Conservation (phyloP, 805 yeast species). For the Tetrapisispora arboricola region DNA sequence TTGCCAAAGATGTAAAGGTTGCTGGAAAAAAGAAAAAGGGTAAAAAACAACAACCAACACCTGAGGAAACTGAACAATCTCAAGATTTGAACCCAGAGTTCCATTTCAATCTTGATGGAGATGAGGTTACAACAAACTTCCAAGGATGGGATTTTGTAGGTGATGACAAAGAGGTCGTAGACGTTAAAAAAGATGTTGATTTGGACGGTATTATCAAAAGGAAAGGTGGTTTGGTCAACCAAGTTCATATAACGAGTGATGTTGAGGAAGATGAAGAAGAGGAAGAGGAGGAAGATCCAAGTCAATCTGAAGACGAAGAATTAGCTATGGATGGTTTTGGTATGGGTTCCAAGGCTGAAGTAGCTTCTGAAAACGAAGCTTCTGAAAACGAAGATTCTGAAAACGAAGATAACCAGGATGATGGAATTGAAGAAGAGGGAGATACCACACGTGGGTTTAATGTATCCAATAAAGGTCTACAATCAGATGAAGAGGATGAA, state of each 20-base stretch:
- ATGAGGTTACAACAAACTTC: constrained; percentile 36
- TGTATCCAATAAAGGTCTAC: constrained; percentile 12
- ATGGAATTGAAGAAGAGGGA: constrained; percentile 15
- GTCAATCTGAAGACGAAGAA: constrained; percentile 30
- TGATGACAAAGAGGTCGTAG: constrained; percentile 16
- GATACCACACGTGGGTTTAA: constrained; percentile 14
- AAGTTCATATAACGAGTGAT: constrained; percentile 36
- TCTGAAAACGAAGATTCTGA: constrained; percentile 21
- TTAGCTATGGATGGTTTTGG: constrained; percentile 32
- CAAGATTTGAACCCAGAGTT: constrained; percentile 66
- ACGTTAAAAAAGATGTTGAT: constrained; percentile 55
- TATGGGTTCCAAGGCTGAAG: constrained; percentile 30
- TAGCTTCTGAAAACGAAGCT: constrained; percentile 20
- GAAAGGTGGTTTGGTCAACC: constrained; percentile 64
- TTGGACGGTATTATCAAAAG: constrained; percentile 78
- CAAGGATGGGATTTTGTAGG: constrained; percentile 82
- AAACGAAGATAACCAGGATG: constrained; percentile 23
- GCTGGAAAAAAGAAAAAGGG: constrained; percentile 18
- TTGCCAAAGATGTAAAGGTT: constrained; percentile 7
- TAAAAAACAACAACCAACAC: constrained; percentile 19
- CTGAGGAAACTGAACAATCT: constrained; percentile 32
- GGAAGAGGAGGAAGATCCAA: constrained; percentile 33
- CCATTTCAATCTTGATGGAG: constrained; percentile 55
- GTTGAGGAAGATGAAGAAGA: constrained; percentile 36
- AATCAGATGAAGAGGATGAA: constrained; percentile 21